Evolutionary conservation across 2,329 filamentous ascomycete species (phyloP).

Genomic region (Helotiales sp.): DNA sequence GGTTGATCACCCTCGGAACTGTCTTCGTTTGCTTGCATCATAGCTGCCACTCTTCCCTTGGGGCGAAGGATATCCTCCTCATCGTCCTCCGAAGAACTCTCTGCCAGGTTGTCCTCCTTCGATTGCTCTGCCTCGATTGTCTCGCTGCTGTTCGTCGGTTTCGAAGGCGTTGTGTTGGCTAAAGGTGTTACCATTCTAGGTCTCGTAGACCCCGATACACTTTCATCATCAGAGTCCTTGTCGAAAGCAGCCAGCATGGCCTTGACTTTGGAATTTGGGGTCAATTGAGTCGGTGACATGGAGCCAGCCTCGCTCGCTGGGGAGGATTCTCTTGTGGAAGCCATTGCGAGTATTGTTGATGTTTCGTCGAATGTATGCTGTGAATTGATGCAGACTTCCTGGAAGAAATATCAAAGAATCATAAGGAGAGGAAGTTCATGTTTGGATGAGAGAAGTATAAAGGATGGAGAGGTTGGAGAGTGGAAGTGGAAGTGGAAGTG

Average conservation of each 20-base stretch:
- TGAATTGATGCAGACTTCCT: slow-evolving; percentile 19
- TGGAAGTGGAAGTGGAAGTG: background rate
- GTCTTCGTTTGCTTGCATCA: slow-evolving; percentile 56
- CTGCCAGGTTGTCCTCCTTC: background rate
- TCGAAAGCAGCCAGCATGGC: slow-evolving; percentile 58
- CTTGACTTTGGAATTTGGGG: slow-evolving; percentile 60
- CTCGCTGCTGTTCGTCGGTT: slow-evolving; percentile 13
- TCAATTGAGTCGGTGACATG: slow-evolving; percentile 48
- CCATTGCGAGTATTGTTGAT: slow-evolving; percentile 47
- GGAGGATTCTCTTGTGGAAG: slow-evolving; percentile 54
- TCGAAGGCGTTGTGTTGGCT: slow-evolving; percentile 23
- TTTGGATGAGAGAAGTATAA: slow-evolving; percentile 9
- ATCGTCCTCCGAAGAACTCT: slow-evolving; percentile 43
- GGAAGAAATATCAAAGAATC: slow-evolving; percentile 18
- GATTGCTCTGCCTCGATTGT: slow-evolving; percentile 14
- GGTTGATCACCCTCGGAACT: slow-evolving; percentile 28
- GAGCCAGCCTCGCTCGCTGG: slow-evolving; percentile 51
- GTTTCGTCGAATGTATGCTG: slow-evolving; percentile 14
- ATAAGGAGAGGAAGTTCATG: slow-evolving; percentile 22
- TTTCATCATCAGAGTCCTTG: slow-evolving; percentile 52
- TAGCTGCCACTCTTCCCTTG: slow-evolving; percentile 66
- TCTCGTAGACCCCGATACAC: slow-evolving; percentile 30
- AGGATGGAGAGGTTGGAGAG: slow-evolving; percentile 15
- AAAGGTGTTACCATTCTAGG: slow-evolving; percentile 27
- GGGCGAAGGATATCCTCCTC: slow-evolving; percentile 60